Evolutionary conservation across 1,284 basidiomycete genomes (phyloP).

Genomic region (Ceratobasidium sp.): DNA sequence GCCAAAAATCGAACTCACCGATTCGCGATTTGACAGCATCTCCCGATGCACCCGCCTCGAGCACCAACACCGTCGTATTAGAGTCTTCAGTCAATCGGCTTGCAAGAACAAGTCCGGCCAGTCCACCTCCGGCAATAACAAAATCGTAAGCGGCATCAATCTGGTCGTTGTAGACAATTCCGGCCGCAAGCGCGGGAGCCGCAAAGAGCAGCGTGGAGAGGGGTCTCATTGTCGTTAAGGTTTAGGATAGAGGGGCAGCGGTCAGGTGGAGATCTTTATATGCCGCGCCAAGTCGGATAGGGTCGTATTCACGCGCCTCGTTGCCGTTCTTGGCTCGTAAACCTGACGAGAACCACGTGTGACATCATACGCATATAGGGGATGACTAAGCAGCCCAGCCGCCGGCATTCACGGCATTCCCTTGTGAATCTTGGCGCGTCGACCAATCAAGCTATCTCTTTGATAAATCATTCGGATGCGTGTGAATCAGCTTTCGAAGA

Average conservation of each 20-base stretch:
- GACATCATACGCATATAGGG: conserved; percentile 4
- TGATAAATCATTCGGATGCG: no score
- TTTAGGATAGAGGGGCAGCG: no score
- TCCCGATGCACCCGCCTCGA: conserved; percentile 79
- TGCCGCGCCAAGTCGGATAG: conserved; percentile 5
- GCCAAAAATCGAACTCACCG: not conserved
- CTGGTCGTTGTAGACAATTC: conserved; percentile 47
- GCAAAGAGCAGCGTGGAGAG: not conserved
- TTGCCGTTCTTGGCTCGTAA: not conserved
- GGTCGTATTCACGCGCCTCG: conserved; percentile 6
- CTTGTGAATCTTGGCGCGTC: not conserved
- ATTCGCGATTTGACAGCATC: conserved; percentile 59
- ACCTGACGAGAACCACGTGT: conserved; percentile 24
- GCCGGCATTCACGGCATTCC: conserved; percentile 1
- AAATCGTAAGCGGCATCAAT: conserved; percentile 67
- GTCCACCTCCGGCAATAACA: conserved; percentile 73
- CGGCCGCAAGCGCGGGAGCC: conserved; percentile 30
- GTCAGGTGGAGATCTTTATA: not conserved
- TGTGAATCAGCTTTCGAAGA: no score
- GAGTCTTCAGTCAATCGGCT: conserved; percentile 78
- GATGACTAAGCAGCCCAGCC: conserved; percentile 7
- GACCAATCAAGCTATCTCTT: not conserved
- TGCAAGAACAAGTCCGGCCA: conserved; percentile 81
- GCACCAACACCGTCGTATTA: conserved; percentile 76
- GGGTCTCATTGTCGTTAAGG: conserved; percentile 24